Conservation (phyloP, 2,329 filamentous ascomycete species). For the Ophiostoma sp. region DNA sequence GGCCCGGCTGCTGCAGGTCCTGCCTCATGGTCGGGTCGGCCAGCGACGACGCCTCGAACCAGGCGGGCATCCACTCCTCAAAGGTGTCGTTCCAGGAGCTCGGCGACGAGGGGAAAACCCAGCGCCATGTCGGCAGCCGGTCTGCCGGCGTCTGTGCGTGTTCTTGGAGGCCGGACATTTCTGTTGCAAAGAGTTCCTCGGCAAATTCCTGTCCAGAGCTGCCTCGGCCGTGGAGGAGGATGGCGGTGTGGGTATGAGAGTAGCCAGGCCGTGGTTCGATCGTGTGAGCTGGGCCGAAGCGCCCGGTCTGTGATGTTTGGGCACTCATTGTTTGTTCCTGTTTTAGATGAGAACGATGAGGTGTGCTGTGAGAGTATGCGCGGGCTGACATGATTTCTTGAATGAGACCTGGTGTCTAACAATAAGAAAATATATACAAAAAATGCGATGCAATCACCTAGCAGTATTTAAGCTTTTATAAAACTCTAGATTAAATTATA, state of each 20-base stretch:
- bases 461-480: too few species aligned
- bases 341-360: too few species aligned
- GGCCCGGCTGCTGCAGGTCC: neutral
- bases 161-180: neutral
- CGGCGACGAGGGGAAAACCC: constrained; percentile 46
- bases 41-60: constrained; percentile 44
- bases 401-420: too few species aligned
- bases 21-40: neutral
- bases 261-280: neutral
- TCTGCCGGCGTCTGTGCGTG: constrained; percentile 34
- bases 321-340: too few species aligned
- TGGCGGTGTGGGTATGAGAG: neutral
- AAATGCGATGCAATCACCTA: too few species aligned
- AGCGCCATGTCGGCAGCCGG: constrained; percentile 42
- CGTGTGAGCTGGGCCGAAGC: neutral
- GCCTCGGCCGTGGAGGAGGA: neutral
- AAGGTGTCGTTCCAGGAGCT: constrained; percentile 29
- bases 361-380: too few species aligned
- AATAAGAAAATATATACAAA: too few species aligned
- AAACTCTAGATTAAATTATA: too few species aligned
- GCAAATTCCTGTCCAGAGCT: neutral
- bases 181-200: neutral
- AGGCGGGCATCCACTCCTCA: constrained; percentile 34
- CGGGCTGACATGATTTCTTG: too few species aligned
- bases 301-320: too few species aligned